Base-by-base conservation (phyloP, 2,329 filamentous ascomycete genomes). In the Verticillium nonalfalfae region DNA sequence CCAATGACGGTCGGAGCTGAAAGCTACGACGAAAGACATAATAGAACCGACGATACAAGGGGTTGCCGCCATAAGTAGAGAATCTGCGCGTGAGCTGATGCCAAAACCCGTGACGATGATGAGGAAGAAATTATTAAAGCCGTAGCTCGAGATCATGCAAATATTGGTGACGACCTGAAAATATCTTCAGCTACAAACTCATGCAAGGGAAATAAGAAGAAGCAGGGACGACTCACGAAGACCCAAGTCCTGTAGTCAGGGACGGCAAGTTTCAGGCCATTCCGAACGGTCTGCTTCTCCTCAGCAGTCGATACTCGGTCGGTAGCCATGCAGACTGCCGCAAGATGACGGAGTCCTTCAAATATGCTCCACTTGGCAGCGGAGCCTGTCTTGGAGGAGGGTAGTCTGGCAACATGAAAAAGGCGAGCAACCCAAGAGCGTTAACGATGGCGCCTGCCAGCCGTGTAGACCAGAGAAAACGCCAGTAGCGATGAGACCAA, bases 111-210 rank as follows among this genome's bases (percentile, higher is more conserved):
- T 78, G 1, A 88, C 82, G 50, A 89, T 86, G 0, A 80, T 84
- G 0, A 86, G 86, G 72, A 89, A 89, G 74, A 88, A 88, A 68
- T 87, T 87, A 56, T 86, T 83, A 66, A 88, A 87, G 1, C 81
- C 82, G 67, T 85, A 81, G 0, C 78, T 77, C 1, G 83, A 85
- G 82, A 66, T 85, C 82, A 2, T 85, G 71, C 26, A 85, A 71
- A 1, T 82, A 75, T 59, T 85, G 84, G 1, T 85, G 63, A 63
- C 39, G 39, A 45, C 39, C 39, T 45, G 9, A 13, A 10, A 18
- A 3, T 7, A 9, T n/a, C 0, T 15, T 45, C n/a, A 45, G 39
- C n/a, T 18, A n/a, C 4, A 45, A 7, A n/a, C n/a, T 31, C 26
- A 31, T 31, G 26, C 26, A 31, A 31, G 4, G 4, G 26, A 31